Base-by-base conservation (phyloP, 202 grass and related monocot genomes). In the Zizania palustris region DNA sequence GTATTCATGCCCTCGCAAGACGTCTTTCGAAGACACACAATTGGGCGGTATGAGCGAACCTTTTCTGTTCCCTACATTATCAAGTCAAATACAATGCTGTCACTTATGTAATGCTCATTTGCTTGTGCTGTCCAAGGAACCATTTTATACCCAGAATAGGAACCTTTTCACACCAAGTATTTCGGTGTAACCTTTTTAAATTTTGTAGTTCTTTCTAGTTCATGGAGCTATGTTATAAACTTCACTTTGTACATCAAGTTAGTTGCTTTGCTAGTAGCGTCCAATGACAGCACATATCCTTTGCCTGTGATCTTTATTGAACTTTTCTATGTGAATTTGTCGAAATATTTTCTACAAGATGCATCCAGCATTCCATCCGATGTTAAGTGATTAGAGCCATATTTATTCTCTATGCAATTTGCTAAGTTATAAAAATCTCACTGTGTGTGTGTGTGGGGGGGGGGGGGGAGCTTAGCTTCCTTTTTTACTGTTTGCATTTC, bases 1-100 rank as follows among this genome's bases (percentile, higher is more conserved):
- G 92, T 80, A 99, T 99, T 82, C 96, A 99, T 82, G 96, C 96
- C 73, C 92, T 99, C 76, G 87, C 96, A 20, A 99, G 96, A 65
- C 92, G 96, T 51, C 96, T 99, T 84, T 77, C 90, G 3, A 99
- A 99, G 79, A 99, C 96, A 71, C 92, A 57, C 36, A 99, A 99
- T 21, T 99, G 96, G 92, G 92, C 96, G 75, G 96, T 99, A 96
- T 69, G 69, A 44, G 33, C 66, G 69, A 44, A 37, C 66, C 19
- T 55, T 50, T 42, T 55, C 8, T 43, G 16, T 36, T 34, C 35
- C 5, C 71, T 67, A 70, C 64, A 36, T 18, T 6, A 44, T 40
- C 59, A 36, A 43, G 7, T 64, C 33, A 42, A 80, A 61, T 40
- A n/a, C 11, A 48, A 59, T 11, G 11, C 13, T 21, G 2, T n/a